Conservation (phyloP, 768 basidiomycete genomes). For the Punctularia strigosozonata region DNA sequence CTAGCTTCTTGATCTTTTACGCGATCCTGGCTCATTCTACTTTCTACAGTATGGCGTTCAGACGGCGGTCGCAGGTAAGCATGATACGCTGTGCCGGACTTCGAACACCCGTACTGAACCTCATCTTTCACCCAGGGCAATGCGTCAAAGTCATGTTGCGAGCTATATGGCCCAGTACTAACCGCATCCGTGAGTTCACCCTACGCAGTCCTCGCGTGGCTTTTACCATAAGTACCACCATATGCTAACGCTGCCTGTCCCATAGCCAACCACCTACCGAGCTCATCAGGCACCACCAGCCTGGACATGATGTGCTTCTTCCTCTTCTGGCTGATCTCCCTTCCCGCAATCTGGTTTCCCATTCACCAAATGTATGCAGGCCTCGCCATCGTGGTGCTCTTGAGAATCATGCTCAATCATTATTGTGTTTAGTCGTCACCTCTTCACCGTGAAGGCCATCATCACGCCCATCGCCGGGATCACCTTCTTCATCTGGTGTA, state of each 20-base stretch:
- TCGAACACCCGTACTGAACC: too few relatives aligned
- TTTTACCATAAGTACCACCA: slow-evolving; percentile 1
- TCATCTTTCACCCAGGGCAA: too few relatives aligned
- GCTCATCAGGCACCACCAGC: slow-evolving; percentile 63
- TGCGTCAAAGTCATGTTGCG: slow-evolving; percentile 67
- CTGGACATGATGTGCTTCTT: slow-evolving; percentile 74
- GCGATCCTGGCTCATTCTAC: neutral
- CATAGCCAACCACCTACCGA: slow-evolving; percentile 60
- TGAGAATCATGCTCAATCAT: neutral
- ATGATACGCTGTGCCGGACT: too few relatives aligned
- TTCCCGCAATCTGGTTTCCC: slow-evolving; percentile 75
- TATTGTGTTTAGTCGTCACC: slow-evolving; percentile 39
- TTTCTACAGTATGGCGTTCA: slow-evolving; percentile 75
- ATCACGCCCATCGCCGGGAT: slow-evolving; percentile 61
- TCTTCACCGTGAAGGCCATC: slow-evolving; percentile 72
- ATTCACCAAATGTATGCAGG: slow-evolving; percentile 69
- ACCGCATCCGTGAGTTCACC: slow-evolving; percentile 45
- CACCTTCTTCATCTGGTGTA: slow-evolving; percentile 68
- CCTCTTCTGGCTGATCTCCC: slow-evolving; percentile 74
- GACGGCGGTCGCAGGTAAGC: slow-evolving; percentile 80
- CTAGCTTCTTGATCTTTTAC: neutral
- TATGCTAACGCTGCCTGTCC: slow-evolving; percentile 3
- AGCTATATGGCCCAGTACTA: slow-evolving; percentile 66
- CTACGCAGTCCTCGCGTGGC: neutral
- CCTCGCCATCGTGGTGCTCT: neutral